Conservation (phyloP, 176 grass and related monocot species). For the Musa beccarii region DNA sequence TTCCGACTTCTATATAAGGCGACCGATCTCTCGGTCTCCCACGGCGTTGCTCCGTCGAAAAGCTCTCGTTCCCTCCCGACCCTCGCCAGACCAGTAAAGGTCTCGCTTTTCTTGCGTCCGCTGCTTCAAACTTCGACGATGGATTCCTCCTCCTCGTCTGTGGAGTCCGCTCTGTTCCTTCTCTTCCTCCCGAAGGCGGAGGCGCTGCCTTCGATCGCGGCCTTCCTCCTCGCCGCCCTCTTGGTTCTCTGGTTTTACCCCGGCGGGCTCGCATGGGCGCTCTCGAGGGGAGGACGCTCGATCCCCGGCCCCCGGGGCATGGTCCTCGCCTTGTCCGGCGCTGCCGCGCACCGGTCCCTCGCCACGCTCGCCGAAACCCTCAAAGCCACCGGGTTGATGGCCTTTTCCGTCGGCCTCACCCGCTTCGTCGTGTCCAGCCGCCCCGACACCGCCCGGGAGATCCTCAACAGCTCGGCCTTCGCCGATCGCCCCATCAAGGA, state of each 20-base stretch:
- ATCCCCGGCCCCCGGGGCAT: slow-evolving; percentile 1
- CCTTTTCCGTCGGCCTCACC: slow-evolving; percentile 12
- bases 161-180: neutral
- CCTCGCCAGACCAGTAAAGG: too few relatives aligned
- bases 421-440: slow-evolving; percentile 4
- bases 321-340: neutral
- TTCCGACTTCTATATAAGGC: too few relatives aligned
- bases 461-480: slow-evolving; percentile 11
- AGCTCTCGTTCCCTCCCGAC: too few relatives aligned
- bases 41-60: too few relatives aligned
- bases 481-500: slow-evolving; percentile 12
- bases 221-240: neutral
- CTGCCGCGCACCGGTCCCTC: neutral
- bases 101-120: too few relatives aligned
- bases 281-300: neutral
- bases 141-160: neutral
- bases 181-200: neutral
- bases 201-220: neutral
- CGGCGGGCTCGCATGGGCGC: slow-evolving; percentile 9
- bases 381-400: slow-evolving; percentile 2
- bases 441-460: slow-evolving; percentile 6
- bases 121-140: neutral
- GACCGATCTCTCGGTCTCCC: too few relatives aligned
- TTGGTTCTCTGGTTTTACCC: slow-evolving; percentile 5
- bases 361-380: neutral